phyloP scores from a whole-genome alignment of 768 basidiomycete species.

The Royoungia palumana region DNA sequence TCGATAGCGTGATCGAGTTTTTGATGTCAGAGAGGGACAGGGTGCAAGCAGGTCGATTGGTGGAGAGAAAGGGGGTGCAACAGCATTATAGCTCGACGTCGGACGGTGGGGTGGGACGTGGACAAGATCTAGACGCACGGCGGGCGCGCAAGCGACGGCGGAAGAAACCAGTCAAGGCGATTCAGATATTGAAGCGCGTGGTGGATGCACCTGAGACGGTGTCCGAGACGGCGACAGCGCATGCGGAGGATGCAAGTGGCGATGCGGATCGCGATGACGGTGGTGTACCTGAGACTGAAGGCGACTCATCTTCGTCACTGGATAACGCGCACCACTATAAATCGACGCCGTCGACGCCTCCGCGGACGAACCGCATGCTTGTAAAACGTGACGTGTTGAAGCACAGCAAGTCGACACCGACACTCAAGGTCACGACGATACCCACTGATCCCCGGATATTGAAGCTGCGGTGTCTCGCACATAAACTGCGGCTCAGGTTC shows the following conservation, averaged over 20 bases:
- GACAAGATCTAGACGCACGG: slow-evolving; percentile 37
- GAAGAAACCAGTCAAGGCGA: slow-evolving; percentile 32
- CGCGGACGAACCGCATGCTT: slow-evolving; percentile 20
- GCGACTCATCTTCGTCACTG: slow-evolving; percentile 29
- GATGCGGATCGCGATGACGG: slow-evolving; percentile 27
- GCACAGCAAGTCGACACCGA: slow-evolving; percentile 48
- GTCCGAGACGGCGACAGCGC: slow-evolving; percentile 23
- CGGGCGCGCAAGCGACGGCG: slow-evolving; percentile 38
- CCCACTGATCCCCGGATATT: slow-evolving; percentile 46
- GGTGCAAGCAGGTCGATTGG: slow-evolving; percentile 42
- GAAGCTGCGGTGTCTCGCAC: slow-evolving; percentile 52
- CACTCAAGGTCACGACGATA: slow-evolving; percentile 38
- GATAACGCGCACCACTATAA: slow-evolving; percentile 19
- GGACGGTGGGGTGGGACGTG: slow-evolving; percentile 37
- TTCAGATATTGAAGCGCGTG: slow-evolving; percentile 28
- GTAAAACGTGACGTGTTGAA: slow-evolving; percentile 29
- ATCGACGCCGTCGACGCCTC: slow-evolving; percentile 32
- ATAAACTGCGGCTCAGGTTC: slow-evolving; percentile 54
- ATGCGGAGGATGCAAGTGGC: slow-evolving; percentile 22
- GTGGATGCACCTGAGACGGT: slow-evolving; percentile 17
- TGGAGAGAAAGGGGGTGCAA: slow-evolving; percentile 24
- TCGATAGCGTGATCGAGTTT: slow-evolving; percentile 74
- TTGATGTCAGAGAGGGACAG: slow-evolving; percentile 67
- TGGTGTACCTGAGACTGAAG: slow-evolving; percentile 17
- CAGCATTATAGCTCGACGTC: slow-evolving; percentile 33